phyloP scores from a whole-genome alignment of 257 asterid species.

The Haberlea rhodopensis region DNA sequence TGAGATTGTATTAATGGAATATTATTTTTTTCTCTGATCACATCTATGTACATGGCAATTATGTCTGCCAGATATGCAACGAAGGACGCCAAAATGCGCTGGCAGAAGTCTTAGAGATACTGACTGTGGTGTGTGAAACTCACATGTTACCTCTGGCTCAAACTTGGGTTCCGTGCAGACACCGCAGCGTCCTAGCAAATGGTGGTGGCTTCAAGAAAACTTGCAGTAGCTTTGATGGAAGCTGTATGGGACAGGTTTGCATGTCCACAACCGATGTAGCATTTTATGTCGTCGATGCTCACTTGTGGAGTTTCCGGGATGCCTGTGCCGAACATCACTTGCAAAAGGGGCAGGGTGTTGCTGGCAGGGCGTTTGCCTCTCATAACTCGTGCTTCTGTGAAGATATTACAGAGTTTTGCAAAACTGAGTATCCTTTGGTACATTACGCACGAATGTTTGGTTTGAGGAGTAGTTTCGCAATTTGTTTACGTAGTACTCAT shows the following conservation, averaged over 20 bases:
- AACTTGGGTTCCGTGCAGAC: slow-evolving; percentile 95
- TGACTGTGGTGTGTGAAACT: slow-evolving; percentile 79
- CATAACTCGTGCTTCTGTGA: slow-evolving; percentile 58
- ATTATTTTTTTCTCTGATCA: slow-evolving; percentile 18
- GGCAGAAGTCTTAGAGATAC: slow-evolving; percentile 74
- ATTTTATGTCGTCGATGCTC: slow-evolving; percentile 78
- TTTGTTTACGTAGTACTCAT: slow-evolving; percentile 68
- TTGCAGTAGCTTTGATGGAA: slow-evolving; percentile 93
- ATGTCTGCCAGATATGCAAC: slow-evolving; percentile 66
- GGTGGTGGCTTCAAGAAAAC: slow-evolving; percentile 85
- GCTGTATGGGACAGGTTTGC: slow-evolving; percentile 90
- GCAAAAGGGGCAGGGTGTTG: slow-evolving; percentile 88
- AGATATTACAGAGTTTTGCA: slow-evolving; percentile 68
- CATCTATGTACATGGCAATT: slow-evolving; percentile 26
- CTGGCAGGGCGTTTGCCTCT: slow-evolving; percentile 78
- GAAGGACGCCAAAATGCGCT: slow-evolving; percentile 87
- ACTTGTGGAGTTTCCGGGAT: slow-evolving; percentile 83
- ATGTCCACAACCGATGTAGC: slow-evolving; percentile 88
- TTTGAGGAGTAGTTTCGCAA: slow-evolving; percentile 67
- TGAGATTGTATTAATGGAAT: slow-evolving; percentile 9
- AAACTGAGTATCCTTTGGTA: slow-evolving; percentile 87
- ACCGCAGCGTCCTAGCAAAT: slow-evolving; percentile 68
- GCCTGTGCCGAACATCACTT: slow-evolving; percentile 94
- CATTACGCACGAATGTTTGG: slow-evolving; percentile 88
- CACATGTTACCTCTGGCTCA: slow-evolving; percentile 87